A percentile compares a stretch with the other conserved stretches of the same genome.
Conservation (phyloP, 202 grass and related monocot species). For the Panicum hallii region DNA sequence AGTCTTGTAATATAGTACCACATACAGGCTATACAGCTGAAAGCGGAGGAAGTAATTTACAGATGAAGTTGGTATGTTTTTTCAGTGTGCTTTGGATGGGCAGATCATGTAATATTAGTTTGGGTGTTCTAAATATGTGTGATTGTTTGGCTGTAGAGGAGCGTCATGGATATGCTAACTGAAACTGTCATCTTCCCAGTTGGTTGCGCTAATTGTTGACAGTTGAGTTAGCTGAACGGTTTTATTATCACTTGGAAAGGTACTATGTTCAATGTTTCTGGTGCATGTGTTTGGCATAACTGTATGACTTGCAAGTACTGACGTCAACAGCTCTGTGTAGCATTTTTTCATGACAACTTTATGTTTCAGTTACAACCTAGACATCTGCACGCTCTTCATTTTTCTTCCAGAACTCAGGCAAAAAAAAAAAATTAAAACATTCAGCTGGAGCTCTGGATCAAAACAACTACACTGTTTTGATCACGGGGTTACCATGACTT, state of each 20-base stretch:
- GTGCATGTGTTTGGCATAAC: neutral
- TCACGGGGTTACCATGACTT: neutral
- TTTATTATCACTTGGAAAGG: constrained; percentile 20
- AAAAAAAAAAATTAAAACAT: neutral
- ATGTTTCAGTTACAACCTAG: neutral
- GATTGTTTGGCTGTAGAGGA: neutral
- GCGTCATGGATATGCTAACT: neutral
- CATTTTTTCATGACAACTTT: neutral
- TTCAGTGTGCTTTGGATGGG: neutral
- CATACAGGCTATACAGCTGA: neutral
- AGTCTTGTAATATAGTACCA: neutral
- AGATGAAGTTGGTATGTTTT: neutral
- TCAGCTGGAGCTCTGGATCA: neutral
- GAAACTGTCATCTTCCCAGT: neutral
- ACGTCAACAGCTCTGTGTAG: neutral
- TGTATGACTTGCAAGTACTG: neutral
- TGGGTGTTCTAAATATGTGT: neutral
- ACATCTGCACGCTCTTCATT: neutral
- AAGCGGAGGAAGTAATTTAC: constrained; percentile 7
- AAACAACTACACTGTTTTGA: neutral
- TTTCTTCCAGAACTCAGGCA: neutral
- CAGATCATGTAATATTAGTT: constrained; percentile 8
- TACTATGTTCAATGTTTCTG: constrained; percentile 28
- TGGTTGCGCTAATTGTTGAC: constrained; percentile 34
- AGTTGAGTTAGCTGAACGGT: constrained; percentile 46